A percentile compares a stretch with the other conserved stretches of the same genome.
Evolutionary conservation across 1,284 basidiomycete genomes (phyloP).

Genomic region (Ceratorhiza oryzae-sativae): DNA sequence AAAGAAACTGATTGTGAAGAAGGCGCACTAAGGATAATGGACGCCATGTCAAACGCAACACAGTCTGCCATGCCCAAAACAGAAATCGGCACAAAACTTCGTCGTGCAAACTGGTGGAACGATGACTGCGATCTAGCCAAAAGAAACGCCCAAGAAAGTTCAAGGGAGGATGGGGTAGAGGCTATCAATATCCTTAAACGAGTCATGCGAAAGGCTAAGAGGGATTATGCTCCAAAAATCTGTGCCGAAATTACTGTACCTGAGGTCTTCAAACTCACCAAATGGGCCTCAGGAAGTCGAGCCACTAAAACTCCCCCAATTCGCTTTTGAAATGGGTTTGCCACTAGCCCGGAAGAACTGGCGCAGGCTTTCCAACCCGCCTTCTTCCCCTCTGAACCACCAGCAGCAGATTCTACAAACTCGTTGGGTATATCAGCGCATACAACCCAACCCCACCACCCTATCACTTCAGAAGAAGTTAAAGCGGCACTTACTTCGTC

Average conservation of each 20-base stretch:
- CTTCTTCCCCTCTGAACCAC: neutral
- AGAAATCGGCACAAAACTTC: neutral
- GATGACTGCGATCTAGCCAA: neutral
- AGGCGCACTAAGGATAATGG: neutral
- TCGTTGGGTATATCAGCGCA: neutral
- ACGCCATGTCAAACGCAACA: neutral
- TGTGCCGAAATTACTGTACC: too few species aligned
- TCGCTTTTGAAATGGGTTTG: neutral
- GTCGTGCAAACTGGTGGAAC: slow-evolving; percentile 3
- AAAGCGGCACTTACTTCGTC: neutral
- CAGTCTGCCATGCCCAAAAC: neutral
- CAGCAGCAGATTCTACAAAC: neutral
- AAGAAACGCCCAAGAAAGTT: neutral
- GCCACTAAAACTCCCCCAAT: neutral
- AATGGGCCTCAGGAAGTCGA: neutral
- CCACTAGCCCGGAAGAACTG: neutral
- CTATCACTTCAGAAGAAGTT: neutral
- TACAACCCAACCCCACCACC: neutral
- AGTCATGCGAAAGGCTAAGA: too few species aligned
- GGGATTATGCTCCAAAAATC: too few species aligned
- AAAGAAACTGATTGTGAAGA: too few species aligned
- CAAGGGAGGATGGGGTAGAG: neutral
- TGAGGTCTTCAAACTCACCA: too few species aligned
- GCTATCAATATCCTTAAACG: too few species aligned
- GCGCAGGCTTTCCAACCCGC: neutral